These are phyloP conservation scores for Diaporthe citri DNA, from an alignment of 2,329 filamentous ascomycete species.

Conservation along the genomic window DNA sequence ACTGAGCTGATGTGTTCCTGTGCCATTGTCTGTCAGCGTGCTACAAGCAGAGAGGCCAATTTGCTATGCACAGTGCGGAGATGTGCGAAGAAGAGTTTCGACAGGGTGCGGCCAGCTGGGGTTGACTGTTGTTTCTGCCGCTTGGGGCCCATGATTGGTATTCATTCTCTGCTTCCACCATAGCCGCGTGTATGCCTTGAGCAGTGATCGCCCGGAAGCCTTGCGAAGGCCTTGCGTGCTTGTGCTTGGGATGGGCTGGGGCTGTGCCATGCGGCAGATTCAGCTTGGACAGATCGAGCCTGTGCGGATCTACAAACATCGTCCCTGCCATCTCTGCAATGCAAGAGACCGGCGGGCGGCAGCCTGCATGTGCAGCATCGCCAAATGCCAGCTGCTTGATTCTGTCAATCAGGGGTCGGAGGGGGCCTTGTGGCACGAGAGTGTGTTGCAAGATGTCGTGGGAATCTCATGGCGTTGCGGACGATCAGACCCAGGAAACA, in stretches of 20 bases:
- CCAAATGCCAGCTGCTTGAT: conserved; percentile 8
- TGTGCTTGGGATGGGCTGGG: background rate
- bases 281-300: background rate
- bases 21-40: background rate
- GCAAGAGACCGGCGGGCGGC: background rate
- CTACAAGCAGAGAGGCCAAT: background rate
- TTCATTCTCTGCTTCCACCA: background rate
- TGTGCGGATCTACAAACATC: background rate
- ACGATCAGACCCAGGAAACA: background rate
- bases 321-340: background rate
- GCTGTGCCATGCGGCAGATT: background rate
- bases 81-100: background rate
- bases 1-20: background rate
- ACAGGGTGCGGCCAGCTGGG: background rate
- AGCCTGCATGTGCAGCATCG: conserved; percentile 16
- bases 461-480: background rate
- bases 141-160: background rate
- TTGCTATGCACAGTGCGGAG: background rate
- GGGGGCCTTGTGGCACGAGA: background rate
- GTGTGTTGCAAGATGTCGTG: conserved; percentile 14
- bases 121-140: background rate
- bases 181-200: background rate
- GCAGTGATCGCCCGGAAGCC: background rate
- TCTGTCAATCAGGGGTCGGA: conserved; percentile 9
- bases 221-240: background rate